These are phyloP conservation scores for Drosera spatulata DNA, from an alignment of 179 eudicot species.

Conservation along the genomic window DNA sequence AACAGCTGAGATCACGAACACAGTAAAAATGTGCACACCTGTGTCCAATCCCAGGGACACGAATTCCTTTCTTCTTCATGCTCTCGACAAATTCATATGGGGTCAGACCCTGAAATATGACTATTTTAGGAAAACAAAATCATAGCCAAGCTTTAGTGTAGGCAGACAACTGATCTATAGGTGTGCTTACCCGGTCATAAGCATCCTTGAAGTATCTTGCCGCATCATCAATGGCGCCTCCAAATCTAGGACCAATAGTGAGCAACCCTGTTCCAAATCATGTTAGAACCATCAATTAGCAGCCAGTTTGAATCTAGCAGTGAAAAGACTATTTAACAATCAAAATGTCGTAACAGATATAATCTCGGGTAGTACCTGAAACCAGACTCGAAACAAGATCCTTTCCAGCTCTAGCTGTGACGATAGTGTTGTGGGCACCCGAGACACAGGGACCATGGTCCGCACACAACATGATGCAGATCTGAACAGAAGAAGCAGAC, in stretches of 20 bases:
- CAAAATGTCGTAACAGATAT: no score
- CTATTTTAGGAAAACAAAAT: no score
- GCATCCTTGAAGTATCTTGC: constrained; percentile 99
- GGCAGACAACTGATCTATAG: not conserved
- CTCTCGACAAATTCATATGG: constrained; percentile 93
- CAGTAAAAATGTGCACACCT: constrained; percentile 31
- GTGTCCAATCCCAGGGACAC: constrained; percentile 99
- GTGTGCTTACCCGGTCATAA: constrained; percentile 62
- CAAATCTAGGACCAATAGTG: constrained; percentile 97
- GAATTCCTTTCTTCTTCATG: constrained; percentile 99
- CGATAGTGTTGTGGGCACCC: constrained; percentile 97
- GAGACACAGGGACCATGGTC: constrained; percentile 99
- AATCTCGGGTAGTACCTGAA: constrained; percentile 37
- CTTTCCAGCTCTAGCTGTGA: constrained; percentile 98
- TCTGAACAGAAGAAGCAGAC: constrained; percentile 31
- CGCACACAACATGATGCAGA: constrained; percentile 95
- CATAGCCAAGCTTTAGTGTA: no score
- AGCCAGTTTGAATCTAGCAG: no score
- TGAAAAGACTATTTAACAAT: no score
- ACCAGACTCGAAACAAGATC: constrained; percentile 98
- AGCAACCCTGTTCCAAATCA: constrained; percentile 53
- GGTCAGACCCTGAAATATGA: constrained; percentile 51
- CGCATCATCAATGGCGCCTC: constrained; percentile 98
- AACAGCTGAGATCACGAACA: not conserved
- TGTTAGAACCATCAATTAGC: not conserved